Evolutionary conservation across 371 early-diverging fungal genomes (phyloP).

Genomic region (Apophysomyces trapeziformis): DNA sequence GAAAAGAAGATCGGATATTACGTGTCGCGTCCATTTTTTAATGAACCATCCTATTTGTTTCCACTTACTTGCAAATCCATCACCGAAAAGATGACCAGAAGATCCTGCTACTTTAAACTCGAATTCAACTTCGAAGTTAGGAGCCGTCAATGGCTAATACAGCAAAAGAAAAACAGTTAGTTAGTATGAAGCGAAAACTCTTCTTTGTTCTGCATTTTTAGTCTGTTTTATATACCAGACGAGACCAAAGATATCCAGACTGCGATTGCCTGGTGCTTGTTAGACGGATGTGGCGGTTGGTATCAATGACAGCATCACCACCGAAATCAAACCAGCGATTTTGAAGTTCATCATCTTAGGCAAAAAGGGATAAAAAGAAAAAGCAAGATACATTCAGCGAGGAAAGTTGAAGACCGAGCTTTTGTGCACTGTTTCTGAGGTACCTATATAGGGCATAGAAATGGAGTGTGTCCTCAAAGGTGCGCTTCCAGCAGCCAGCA

Average conservation of each 20-base stretch:
- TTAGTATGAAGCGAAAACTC: no score
- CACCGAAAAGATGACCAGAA: slow-evolving; percentile 76
- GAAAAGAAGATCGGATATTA: not conserved
- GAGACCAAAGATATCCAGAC: slow-evolving; percentile 88
- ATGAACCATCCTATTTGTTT: not conserved
- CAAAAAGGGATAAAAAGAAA: slow-evolving; percentile 4
- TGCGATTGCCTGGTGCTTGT: slow-evolving; percentile 83
- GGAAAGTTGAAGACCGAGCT: no score
- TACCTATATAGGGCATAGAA: slow-evolving; percentile 76
- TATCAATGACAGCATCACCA: slow-evolving; percentile 72
- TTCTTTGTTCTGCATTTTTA: no score
- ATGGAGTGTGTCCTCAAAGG: slow-evolving; percentile 69
- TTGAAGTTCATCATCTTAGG: slow-evolving; percentile 66
- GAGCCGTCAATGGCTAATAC: slow-evolving; percentile 64
- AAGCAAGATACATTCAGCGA: no score
- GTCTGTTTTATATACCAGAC: slow-evolving; percentile 47
- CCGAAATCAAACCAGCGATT: slow-evolving; percentile 79
- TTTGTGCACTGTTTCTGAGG: not conserved
- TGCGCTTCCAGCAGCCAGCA: slow-evolving; percentile 20
- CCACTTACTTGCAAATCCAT: slow-evolving; percentile 95
- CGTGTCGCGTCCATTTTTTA: not conserved
- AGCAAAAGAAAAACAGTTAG: no score
- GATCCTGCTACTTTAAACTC: slow-evolving; percentile 87
- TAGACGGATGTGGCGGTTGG: slow-evolving; percentile 78
- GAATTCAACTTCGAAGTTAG: slow-evolving; percentile 89